Conservation (phyloP, 495 filamentous ascomycete species). For the Barbatosphaeria neglecta region DNA sequence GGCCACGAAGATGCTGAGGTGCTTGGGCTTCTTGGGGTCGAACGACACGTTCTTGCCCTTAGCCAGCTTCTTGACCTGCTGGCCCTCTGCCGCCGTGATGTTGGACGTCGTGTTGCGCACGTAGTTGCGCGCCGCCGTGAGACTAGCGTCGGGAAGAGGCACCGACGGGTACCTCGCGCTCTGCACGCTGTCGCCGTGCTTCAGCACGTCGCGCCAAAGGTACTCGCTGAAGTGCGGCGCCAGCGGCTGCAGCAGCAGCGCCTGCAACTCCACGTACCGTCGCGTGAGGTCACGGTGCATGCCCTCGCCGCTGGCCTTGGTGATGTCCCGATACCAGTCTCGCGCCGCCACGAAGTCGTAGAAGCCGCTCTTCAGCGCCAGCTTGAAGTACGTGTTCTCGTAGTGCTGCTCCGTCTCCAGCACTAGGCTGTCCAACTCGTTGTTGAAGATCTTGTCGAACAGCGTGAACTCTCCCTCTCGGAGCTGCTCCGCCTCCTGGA, state of each 20-base stretch:
- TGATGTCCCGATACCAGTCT: slow-evolving; percentile 79
- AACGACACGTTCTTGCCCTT: slow-evolving; percentile 77
- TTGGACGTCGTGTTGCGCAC: slow-evolving; percentile 60
- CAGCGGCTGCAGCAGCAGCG: slow-evolving; percentile 44
- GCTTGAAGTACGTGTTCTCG: slow-evolving; percentile 72
- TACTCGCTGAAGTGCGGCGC: slow-evolving; percentile 93
- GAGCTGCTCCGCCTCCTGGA: slow-evolving; percentile 54
- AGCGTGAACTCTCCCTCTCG: slow-evolving; percentile 60
- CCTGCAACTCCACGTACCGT: slow-evolving; percentile 66
- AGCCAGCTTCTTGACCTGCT: slow-evolving; percentile 67
- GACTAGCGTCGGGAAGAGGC: slow-evolving; percentile 44
- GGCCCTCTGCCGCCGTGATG: slow-evolving; percentile 79
- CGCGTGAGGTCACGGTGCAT: slow-evolving; percentile 64
- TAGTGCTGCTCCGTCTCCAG: slow-evolving; percentile 66
- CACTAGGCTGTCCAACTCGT: slow-evolving; percentile 82
- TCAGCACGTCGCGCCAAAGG: slow-evolving; percentile 81
- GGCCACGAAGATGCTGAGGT: slow-evolving; percentile 76
- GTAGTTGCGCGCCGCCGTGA: slow-evolving; percentile 72
- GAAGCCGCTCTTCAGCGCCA: slow-evolving; percentile 77
- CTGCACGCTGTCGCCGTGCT: slow-evolving; percentile 66
- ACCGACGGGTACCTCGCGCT: slow-evolving; percentile 64
- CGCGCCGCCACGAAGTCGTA: slow-evolving; percentile 82
- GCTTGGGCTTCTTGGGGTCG: slow-evolving; percentile 83
- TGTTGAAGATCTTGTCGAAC: slow-evolving; percentile 83
- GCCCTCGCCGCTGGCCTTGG: slow-evolving; percentile 58